phyloP scores from a whole-genome alignment of 1,284 basidiomycete genomes.

The Ganoderma lucidum region DNA sequence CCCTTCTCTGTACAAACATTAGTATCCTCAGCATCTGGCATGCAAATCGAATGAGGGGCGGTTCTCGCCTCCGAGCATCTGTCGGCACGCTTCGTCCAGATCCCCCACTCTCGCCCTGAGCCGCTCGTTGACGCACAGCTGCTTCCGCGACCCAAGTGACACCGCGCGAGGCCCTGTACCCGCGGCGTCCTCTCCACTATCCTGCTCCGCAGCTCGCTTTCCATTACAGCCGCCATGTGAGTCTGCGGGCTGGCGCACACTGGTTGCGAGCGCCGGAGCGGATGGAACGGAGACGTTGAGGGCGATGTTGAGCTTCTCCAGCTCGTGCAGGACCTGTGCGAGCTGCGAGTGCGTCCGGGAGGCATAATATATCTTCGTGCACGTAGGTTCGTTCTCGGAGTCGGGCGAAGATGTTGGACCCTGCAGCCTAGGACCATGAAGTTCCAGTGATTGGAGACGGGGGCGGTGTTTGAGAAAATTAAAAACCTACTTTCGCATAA shows the following conservation, averaged over 20 bases:
- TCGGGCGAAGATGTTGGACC: slow-evolving; percentile 27
- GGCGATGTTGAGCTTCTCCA: slow-evolving; percentile 72
- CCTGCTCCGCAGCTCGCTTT: slow-evolving; percentile 17
- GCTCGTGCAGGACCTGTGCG: slow-evolving; percentile 89
- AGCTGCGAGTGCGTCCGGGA: slow-evolving; percentile 97
- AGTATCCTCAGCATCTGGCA: slow-evolving; percentile 12
- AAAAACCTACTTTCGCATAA: slow-evolving; percentile 81
- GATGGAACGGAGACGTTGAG: slow-evolving; percentile 36
- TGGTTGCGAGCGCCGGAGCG: background rate
- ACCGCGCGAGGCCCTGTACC: slow-evolving; percentile 66
- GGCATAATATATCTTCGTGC: slow-evolving; percentile 90
- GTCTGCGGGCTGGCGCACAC: background rate
- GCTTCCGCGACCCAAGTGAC: slow-evolving; percentile 90
- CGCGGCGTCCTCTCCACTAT: slow-evolving; percentile 27
- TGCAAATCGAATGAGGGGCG: too few relatives aligned
- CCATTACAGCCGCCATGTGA: background rate
- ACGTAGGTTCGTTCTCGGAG: slow-evolving; percentile 60
- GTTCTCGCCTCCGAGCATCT: slow-evolving; percentile 77
- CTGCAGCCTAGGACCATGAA: background rate
- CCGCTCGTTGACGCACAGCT: slow-evolving; percentile 92
- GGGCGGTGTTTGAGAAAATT: background rate
- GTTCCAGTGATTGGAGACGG: too few relatives aligned
- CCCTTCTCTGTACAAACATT: slow-evolving; percentile 55
- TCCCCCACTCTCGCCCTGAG: slow-evolving; percentile 75
- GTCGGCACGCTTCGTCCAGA: slow-evolving; percentile 92